phyloP scores from a whole-genome alignment of 208 protist genomes.

The Borovskyia barvae region DNA sequence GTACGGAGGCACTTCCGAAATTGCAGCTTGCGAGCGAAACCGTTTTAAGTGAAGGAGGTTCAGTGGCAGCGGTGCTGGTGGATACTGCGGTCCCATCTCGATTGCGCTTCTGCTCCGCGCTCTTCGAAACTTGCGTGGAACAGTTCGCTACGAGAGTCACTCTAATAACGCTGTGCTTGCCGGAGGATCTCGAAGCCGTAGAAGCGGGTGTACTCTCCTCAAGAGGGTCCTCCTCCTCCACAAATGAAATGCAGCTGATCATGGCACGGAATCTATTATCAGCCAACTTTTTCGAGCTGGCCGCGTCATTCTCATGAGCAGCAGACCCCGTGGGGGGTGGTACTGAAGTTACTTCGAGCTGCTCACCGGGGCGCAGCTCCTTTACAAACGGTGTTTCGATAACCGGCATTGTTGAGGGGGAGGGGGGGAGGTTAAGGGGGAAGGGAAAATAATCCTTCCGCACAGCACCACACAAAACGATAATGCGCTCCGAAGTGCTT shows the following conservation, averaged over 20 bases:
- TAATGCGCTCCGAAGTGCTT: no score
- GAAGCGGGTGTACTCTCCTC: conserved; percentile 1
- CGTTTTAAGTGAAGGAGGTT: conserved; percentile 1
- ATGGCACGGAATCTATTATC: conserved; percentile 33
- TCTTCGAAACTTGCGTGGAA: neutral
- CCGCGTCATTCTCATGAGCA: neutral
- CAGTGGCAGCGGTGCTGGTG: neutral
- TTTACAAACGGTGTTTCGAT: conserved; percentile 51
- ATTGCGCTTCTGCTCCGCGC: neutral
- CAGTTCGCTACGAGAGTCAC: conserved; percentile 36
- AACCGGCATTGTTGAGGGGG: conserved; percentile 28
- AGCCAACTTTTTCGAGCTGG: conserved; percentile 11
- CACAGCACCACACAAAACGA: no score
- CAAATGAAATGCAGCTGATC: conserved; percentile 35
- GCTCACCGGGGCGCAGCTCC: conserved; percentile 38
- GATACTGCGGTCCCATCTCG: conserved; percentile 1
- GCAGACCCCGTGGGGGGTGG: neutral
- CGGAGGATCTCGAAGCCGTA: neutral
- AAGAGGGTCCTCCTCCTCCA: conserved; percentile 21
- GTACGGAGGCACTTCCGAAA: conserved; percentile 9
- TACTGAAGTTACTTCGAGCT: conserved; percentile 26
- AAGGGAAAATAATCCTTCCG: no score
- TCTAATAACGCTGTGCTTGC: conserved; percentile 27
- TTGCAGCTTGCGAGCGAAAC: conserved; percentile 41
- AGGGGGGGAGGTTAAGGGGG: conserved; percentile 4